Percentiles rank a stretch among this genome's conserved stretches.
Evolutionary conservation across 148 eudicot species (phyloP).

Genomic region (Fagopyrum tataricum): DNA sequence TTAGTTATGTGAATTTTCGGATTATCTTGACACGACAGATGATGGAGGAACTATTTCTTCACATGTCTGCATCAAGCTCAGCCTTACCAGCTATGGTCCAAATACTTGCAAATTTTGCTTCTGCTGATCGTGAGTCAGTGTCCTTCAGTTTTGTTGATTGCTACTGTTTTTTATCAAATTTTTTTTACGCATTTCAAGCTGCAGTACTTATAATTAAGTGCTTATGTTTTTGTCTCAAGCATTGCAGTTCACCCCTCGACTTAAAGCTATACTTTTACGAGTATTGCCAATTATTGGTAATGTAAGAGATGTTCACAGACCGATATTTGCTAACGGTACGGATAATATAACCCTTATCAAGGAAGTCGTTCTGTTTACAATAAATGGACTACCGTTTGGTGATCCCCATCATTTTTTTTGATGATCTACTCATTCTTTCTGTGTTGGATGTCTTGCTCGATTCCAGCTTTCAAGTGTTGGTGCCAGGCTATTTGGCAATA

Average conservation of each 20-base stretch:
- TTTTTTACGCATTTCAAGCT: conserved; percentile 11
- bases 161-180: neutral
- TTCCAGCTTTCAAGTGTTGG: conserved; percentile 95
- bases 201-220: conserved; percentile 18
- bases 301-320: conserved; percentile 72
- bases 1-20: conserved; percentile 14
- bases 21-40: conserved; percentile 39
- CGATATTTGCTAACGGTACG: conserved; percentile 88
- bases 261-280: conserved; percentile 83
- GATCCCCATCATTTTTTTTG: conserved; percentile 3
- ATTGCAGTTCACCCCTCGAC: conserved; percentile 84
- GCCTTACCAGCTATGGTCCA: conserved; percentile 94
- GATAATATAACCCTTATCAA: neutral
- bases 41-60: conserved; percentile 90
- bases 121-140: conserved; percentile 57
- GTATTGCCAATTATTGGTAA: conserved; percentile 90
- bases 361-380: neutral
- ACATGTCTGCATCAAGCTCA: conserved; percentile 73
- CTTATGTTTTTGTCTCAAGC: conserved; percentile 37
- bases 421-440: neutral
- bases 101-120: conserved; percentile 82
- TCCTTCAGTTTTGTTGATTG: neutral
- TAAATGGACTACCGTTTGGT: neutral
- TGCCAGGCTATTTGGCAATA: conserved; percentile 90
- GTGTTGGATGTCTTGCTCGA: conserved; percentile 5